Percentiles rank a stretch among this genome's conserved stretches.
Evolutionary conservation across 345 rosid genomes (phyloP).

Genomic region (Boechera divaricarpa): DNA sequence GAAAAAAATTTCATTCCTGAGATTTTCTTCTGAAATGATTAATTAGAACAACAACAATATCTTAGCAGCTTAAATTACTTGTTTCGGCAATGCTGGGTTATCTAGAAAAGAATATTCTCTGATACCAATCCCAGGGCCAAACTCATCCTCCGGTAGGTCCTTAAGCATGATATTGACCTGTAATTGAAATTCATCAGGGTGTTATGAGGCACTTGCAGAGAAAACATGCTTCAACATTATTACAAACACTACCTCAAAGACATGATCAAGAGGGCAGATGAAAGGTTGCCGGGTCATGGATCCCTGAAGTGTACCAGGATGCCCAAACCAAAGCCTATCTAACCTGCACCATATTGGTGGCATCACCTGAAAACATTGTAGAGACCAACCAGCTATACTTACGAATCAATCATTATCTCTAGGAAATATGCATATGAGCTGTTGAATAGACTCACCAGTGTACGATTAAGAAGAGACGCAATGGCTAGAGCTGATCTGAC

Average conservation of each 20-base stretch:
- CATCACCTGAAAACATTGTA: constrained; percentile 68
- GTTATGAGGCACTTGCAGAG: constrained; percentile 22
- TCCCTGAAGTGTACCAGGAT: constrained; percentile 91
- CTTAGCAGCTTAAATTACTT: constrained; percentile 48
- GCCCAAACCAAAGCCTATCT: constrained; percentile 98
- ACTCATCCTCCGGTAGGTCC: constrained; percentile 74
- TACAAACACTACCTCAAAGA: constrained; percentile 73
- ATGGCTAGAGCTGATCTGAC: constrained; percentile 92
- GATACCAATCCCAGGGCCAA: constrained; percentile 75
- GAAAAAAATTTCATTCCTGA: constrained; percentile 29
- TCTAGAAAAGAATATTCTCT: constrained; percentile 90
- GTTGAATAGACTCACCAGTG: constrained; percentile 68
- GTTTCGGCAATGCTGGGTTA: constrained; percentile 78
- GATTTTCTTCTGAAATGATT: constrained; percentile 14
- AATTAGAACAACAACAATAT: constrained; percentile 8
- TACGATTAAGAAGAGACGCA: constrained; percentile 83
- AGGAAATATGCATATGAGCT: constrained; percentile 13
- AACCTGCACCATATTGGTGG: constrained; percentile 99
- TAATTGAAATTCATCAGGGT: constrained; percentile 27
- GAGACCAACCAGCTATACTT: constrained; percentile 26
- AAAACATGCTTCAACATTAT: constrained; percentile 16
- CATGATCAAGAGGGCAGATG: constrained; percentile 96
- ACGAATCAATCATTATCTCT: constrained; percentile 22
- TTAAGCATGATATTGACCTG: constrained; percentile 87
- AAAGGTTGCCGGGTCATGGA: constrained; percentile 95